Percentiles rank a stretch among this genome's conserved stretches.
These are phyloP conservation scores for Phaeosphaeriaceae sp. DNA, from an alignment of 2,329 filamentous ascomycete species.

Conservation along the genomic window DNA sequence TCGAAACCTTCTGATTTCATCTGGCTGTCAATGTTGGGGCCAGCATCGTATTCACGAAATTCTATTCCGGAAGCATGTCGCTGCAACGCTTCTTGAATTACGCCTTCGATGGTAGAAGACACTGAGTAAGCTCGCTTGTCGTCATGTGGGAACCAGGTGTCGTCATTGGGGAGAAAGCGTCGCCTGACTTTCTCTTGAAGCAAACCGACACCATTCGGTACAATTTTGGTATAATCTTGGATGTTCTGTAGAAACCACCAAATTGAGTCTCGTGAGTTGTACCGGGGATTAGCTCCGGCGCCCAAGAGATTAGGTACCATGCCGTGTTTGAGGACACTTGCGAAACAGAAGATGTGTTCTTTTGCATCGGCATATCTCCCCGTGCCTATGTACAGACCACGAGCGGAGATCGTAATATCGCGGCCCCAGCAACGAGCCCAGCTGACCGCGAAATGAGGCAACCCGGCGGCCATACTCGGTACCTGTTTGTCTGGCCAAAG, in stretches of 20 bases:
- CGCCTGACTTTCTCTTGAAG: conserved; percentile 79
- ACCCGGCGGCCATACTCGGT: conserved; percentile 85
- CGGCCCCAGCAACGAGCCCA: conserved; percentile 98
- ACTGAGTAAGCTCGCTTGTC: conserved; percentile 86
- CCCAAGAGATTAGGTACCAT: conserved; percentile 96
- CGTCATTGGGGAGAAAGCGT: conserved; percentile 92
- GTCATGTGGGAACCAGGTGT: conserved; percentile 86
- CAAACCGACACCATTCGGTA: conserved; percentile 75
- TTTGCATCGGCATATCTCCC: conserved; percentile 86
- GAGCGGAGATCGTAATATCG: conserved; percentile 94
- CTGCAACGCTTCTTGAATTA: conserved; percentile 92
- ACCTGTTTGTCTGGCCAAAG: conserved; percentile 85
- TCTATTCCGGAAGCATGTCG: conserved; percentile 88
- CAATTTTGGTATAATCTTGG: conserved; percentile 87
- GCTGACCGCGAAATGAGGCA: conserved; percentile 91
- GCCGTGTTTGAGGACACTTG: conserved; percentile 94
- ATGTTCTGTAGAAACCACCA: conserved; percentile 99
- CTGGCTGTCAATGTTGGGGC: conserved; percentile 84
- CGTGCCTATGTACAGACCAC: conserved; percentile 89
- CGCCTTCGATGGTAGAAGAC: conserved; percentile 81
- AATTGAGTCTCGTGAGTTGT: conserved; percentile 94
- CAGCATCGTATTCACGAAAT: conserved; percentile 94
- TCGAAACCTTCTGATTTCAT: conserved; percentile 95
- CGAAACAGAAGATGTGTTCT: conserved; percentile 94
- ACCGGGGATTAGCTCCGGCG: conserved; percentile 83